Conservation (phyloP, 2,329 filamentous ascomycete species). For the Sporothrix phasma region DNA sequence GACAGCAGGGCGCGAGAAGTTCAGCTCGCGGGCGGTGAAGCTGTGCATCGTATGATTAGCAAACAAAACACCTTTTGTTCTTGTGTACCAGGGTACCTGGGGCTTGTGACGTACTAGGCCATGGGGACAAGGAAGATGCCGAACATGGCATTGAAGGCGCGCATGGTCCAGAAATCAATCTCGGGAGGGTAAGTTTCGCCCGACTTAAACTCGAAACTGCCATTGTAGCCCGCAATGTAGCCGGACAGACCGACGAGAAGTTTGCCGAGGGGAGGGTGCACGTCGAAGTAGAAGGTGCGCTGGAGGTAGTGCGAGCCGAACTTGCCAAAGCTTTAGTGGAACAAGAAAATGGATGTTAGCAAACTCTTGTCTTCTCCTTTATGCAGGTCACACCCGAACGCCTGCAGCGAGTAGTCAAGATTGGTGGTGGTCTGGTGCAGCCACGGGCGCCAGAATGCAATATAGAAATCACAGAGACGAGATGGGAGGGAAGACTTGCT, state of each 20-base stretch:
- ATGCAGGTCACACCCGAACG: neutral
- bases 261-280: conserved; percentile 80
- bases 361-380: neutral
- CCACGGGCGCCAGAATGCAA: neutral
- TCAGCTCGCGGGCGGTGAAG: conserved; percentile 84
- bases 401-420: no score
- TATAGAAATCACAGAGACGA: neutral
- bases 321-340: conserved; percentile 65
- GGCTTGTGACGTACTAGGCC: conserved; percentile 50
- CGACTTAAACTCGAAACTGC: conserved; percentile 98
- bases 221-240: conserved; percentile 95
- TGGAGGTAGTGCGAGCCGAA: conserved; percentile 99
- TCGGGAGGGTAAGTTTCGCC: conserved; percentile 91
- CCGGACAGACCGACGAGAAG: conserved; percentile 96
- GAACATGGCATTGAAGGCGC: conserved; percentile 91
- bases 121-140: conserved; percentile 86
- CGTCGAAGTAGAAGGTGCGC: conserved; percentile 97
- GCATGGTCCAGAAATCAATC: conserved; percentile 97
- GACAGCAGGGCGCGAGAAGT: conserved; percentile 74
- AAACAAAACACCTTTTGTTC: neutral
- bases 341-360: conserved; percentile 9
- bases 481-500: conserved; percentile 37
- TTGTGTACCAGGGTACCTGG: neutral
- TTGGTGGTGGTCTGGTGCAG: neutral
- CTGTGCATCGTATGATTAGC: conserved; percentile 6